Conservation (phyloP, 1,284 basidiomycete species). For the Schizophyllum amplum region DNA sequence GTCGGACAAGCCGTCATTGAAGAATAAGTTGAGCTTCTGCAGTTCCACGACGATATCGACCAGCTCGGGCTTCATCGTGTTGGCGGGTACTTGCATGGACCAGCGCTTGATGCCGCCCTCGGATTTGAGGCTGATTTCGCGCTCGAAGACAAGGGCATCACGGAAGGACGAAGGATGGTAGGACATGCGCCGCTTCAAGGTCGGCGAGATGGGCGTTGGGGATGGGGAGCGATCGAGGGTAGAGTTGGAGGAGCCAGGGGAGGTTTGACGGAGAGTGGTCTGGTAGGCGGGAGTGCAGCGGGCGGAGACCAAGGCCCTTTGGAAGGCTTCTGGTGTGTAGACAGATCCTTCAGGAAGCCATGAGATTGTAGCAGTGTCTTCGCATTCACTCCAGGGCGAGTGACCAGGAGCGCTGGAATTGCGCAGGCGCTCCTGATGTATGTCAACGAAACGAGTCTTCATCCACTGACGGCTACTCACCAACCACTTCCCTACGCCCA, state of each 20-base stretch:
- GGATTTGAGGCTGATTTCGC: slow-evolving; percentile 23
- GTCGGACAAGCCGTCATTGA: slow-evolving; percentile 22
- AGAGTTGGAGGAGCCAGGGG: slow-evolving; percentile 8
- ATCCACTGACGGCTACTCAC: slow-evolving; percentile 27
- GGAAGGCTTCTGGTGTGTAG: slow-evolving; percentile 33
- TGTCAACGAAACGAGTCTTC: slow-evolving; percentile 2
- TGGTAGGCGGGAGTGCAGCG: slow-evolving; percentile 2
- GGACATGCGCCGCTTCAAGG: background rate
- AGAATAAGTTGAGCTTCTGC: slow-evolving; percentile 29
- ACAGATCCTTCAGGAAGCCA: slow-evolving; percentile 51
- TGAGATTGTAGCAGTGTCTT: slow-evolving; percentile 17
- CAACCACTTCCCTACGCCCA: slow-evolving; percentile 43
- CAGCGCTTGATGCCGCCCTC: slow-evolving; percentile 22
- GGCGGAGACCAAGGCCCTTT: slow-evolving; percentile 6
- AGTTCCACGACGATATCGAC: slow-evolving; percentile 33
- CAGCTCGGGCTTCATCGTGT: slow-evolving; percentile 30
- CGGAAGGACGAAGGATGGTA: slow-evolving; percentile 14
- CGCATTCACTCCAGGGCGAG: slow-evolving; percentile 35
- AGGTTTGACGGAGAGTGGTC: slow-evolving; percentile 13
- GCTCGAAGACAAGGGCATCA: slow-evolving; percentile 27
- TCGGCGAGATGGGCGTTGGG: background rate
- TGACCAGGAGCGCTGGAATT: slow-evolving; percentile 28
- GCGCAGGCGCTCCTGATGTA: slow-evolving; percentile 17
- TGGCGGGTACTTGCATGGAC: slow-evolving; percentile 28
- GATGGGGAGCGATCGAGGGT: slow-evolving; percentile 14